Conservation (phyloP, 2,329 filamentous ascomycete species). For the Claviceps sp. region DNA sequence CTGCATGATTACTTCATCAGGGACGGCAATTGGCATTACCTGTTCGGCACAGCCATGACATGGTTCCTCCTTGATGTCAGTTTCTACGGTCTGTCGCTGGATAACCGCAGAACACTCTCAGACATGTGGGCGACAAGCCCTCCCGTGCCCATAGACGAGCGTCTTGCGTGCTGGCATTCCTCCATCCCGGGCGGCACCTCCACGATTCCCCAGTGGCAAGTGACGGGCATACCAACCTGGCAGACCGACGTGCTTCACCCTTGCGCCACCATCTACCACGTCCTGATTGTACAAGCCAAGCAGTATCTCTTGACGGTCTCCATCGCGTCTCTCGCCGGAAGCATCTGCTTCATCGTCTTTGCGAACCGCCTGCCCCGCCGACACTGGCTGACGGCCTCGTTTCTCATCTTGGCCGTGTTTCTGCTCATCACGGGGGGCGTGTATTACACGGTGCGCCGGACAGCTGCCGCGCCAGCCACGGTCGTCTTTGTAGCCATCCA, state of each 20-base stretch:
- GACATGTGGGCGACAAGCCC: constrained; percentile 25
- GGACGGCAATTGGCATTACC: constrained; percentile 22
- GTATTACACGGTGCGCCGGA: constrained; percentile 33
- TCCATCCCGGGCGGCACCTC: constrained; percentile 28
- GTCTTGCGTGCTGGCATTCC: constrained; percentile 35
- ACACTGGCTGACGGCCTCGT: constrained; percentile 36
- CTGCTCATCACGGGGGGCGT: constrained; percentile 37
- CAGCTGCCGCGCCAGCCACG: constrained; percentile 28
- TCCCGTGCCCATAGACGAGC: constrained; percentile 20
- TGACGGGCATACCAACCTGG: constrained; percentile 30
- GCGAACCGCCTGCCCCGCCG: constrained; percentile 35
- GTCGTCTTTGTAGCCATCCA: constrained; percentile 38
- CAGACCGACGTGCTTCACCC: constrained; percentile 34
- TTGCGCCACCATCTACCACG: constrained; percentile 38
- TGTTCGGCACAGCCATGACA: constrained; percentile 28
- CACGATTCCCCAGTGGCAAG: constrained; percentile 27
- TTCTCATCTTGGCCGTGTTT: constrained; percentile 30
- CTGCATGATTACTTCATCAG: constrained; percentile 37
- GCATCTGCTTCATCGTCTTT: constrained; percentile 33
- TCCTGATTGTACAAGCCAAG: constrained; percentile 37
- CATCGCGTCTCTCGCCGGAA: constrained; percentile 36
- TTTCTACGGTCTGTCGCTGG: constrained; percentile 40
- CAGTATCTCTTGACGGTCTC: constrained; percentile 40
- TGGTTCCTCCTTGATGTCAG: constrained; percentile 43
- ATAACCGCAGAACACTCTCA: constrained; percentile 25